Conservation (phyloP, 257 asterid genomes). For the Scutellaria minor region DNA sequence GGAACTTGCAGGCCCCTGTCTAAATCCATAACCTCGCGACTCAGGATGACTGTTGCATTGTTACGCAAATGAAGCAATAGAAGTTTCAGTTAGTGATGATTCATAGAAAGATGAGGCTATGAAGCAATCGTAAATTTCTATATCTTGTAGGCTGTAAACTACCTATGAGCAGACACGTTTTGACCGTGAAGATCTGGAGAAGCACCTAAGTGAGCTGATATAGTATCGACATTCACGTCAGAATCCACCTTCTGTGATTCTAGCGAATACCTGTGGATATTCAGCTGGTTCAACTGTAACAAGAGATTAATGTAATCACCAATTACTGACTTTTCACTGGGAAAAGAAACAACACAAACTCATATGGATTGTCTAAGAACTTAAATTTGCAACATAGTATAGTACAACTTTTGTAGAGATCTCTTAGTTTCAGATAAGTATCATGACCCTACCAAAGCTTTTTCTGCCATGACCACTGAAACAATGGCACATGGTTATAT, state of each 20-base stretch:
- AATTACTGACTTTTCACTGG: conserved; percentile 17
- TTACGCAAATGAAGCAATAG: conserved; percentile 33
- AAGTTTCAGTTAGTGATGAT: conserved; percentile 36
- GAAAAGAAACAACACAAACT: neutral
- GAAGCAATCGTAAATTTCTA: conserved; percentile 23
- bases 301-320: conserved; percentile 28
- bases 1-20: conserved; percentile 46
- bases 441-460: neutral
- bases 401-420: conserved; percentile 1
- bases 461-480: conserved; percentile 23
- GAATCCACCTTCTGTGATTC: conserved; percentile 47
- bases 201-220: conserved; percentile 38
- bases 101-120: conserved; percentile 38
- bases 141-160: conserved; percentile 23
- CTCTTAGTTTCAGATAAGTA: conserved; percentile 21
- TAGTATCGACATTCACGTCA: conserved; percentile 37
- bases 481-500: conserved; percentile 2
- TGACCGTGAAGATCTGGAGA: conserved; percentile 38
- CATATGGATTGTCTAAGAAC: neutral
- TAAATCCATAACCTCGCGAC: conserved; percentile 45
- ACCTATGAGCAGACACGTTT: conserved; percentile 45
- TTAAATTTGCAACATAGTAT: neutral
- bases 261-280: conserved; percentile 39
- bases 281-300: conserved; percentile 45
- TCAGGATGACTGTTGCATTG: conserved; percentile 41